Evolutionary conservation across 225 moss, liverwort and hornwort species (phyloP), one percentile per base, ranked within the genome.

Genomic region (Asterella californica): DNA sequence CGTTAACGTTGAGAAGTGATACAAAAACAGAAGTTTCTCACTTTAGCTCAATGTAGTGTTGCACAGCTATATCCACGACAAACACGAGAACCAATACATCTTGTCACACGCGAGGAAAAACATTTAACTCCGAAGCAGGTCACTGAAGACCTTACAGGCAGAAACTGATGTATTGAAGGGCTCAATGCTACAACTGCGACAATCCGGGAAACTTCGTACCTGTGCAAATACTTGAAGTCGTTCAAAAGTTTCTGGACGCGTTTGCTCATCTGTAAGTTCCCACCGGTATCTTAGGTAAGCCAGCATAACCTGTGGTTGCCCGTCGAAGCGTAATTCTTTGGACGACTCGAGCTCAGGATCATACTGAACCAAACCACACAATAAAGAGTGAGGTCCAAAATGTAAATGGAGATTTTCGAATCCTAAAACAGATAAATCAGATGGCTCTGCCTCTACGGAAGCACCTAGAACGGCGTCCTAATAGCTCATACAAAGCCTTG

Each of bases 201-300:
- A 15, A 29, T 65, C 30, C 30, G 32, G 3, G 6, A 15, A 70
- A 18, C 24, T 42, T 22, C 70, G 33, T 75, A 64, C 60, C 62
- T 77, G 76, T 59, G 61, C 74, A 88, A 22, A 54, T 80, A 88
- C 93, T 88, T 94, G 86, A 80, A 99, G 88, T 65, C 87, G 88
- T 82, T 48, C 57, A 74, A 99, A 91, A 29, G 95, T 91, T 80
- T 93, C 93, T 52, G 81, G 87, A 75, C 93, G 90, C 29, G 79
- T 83, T 33, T 37, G 62, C 61, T 99, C 99, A 82, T 95, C 95
- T 78, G 85, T 86, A 61, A 91, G 84, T 36, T 93, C 91, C 99
- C 99, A 99, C 57, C 92, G 92, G 86, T 99, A 95, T 81, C 95
- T 99, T 80, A 93, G 86, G 80, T 95, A 99, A 33, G 95, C 92